Evolutionary conservation across 176 grass and related monocot genomes (phyloP).

Genomic region (Musa acuminata): DNA sequence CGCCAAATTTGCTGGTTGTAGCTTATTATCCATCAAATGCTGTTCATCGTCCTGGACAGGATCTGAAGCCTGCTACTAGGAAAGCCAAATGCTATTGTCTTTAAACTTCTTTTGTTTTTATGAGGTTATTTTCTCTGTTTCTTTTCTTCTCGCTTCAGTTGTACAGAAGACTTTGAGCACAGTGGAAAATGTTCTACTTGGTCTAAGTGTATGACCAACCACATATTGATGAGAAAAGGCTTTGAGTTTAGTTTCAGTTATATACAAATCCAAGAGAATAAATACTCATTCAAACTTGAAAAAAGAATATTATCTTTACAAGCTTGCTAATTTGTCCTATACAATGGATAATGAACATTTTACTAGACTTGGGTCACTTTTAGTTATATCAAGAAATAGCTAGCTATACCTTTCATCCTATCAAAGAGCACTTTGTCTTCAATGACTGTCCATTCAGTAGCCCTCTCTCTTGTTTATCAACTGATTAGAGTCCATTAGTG

Average conservation of each 20-base stretch:
- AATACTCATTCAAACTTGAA: not conserved
- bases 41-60: not conserved
- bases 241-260: not conserved
- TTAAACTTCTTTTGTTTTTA: not conserved
- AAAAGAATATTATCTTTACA: not conserved
- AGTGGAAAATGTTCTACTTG: not conserved
- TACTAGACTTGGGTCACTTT: not conserved
- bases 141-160: not conserved
- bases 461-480: no score
- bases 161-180: not conserved
- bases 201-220: not conserved
- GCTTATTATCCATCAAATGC: not conserved
- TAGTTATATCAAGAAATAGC: no score
- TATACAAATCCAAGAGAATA: not conserved
- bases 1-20: not conserved
- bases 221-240: not conserved
- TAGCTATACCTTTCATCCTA: no score
- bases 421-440: no score
- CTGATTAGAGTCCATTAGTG: no score
- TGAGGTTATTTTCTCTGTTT: not conserved
- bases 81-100: not conserved
- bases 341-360: not conserved
- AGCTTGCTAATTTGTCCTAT: not conserved
- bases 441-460: no score
- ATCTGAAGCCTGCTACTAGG: not conserved